phyloP scores from a whole-genome alignment of 2,329 filamentous ascomycete genomes.

The Aspergillus fijiensis region DNA sequence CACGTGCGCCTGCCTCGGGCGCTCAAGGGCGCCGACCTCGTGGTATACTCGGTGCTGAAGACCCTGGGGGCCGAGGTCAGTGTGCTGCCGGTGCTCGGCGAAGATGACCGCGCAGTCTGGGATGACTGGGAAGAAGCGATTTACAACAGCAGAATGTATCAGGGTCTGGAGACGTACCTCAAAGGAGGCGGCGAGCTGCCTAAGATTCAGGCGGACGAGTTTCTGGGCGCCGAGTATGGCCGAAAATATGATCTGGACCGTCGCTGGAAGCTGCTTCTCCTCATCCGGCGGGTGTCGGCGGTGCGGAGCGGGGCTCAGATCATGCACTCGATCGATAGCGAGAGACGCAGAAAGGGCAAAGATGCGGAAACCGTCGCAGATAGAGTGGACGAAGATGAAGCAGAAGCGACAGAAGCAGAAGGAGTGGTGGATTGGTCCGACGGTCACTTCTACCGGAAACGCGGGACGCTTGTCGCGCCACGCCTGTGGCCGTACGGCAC shows the following conservation, averaged over 20 bases:
- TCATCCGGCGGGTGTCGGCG: background rate
- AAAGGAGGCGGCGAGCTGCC: no score
- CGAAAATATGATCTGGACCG: background rate
- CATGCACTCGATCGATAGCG: no score
- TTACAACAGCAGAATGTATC: no score
- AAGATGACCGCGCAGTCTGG: background rate
- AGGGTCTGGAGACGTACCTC: no score
- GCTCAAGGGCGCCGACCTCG: conserved; percentile 51
- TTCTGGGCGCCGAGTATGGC: no score
- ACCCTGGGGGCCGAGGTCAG: conserved; percentile 32
- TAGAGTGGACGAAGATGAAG: no score
- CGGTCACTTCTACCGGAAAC: background rate
- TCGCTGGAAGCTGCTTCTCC: background rate
- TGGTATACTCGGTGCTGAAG: conserved; percentile 41
- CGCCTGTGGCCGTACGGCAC: background rate
- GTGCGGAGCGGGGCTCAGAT: background rate
- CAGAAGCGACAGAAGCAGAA: no score
- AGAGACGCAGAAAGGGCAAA: no score
- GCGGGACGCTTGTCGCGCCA: background rate
- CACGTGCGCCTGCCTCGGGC: conserved; percentile 30
- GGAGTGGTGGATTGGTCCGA: background rate
- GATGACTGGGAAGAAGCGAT: no score
- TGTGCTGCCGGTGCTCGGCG: conserved; percentile 31
- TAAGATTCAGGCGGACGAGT: no score
- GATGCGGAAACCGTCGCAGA: no score